These are phyloP conservation scores for Pleodorina starrii DNA, from an alignment of 139 green algal species.

Conservation along the genomic window DNA sequence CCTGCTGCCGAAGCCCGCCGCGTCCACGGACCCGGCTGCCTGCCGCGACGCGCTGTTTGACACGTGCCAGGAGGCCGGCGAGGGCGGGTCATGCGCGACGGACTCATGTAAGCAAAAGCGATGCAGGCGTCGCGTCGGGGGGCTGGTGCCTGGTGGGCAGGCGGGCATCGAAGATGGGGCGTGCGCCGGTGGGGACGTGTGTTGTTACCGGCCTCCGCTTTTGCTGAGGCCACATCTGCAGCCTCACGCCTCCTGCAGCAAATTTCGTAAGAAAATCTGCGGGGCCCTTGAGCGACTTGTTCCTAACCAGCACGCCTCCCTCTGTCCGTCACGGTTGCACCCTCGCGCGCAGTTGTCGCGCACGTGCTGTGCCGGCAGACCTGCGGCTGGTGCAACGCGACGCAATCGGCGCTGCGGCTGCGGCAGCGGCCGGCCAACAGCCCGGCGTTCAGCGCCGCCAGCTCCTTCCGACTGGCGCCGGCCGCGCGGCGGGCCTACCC, in stretches of 20 bases:
- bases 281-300: too few relatives aligned
- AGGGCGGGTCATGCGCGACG: background rate
- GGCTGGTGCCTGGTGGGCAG: too few relatives aligned
- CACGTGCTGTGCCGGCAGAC: slow-evolving; percentile 17
- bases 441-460: slow-evolving; percentile 4
- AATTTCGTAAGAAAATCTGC: too few relatives aligned
- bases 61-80: background rate
- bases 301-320: too few relatives aligned
- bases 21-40: background rate
- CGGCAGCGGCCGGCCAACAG: slow-evolving; percentile 8
- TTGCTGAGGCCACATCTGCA: too few relatives aligned
- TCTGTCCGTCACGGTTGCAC: too few relatives aligned
- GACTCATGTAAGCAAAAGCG: slow-evolving; percentile 20
- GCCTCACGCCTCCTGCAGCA: too few relatives aligned
- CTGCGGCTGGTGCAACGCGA: slow-evolving; percentile 27
- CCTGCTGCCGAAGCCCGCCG: background rate
- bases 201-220: too few relatives aligned
- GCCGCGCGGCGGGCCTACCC: slow-evolving; percentile 38
- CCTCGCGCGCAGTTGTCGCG: background rate
- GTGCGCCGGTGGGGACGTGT: too few relatives aligned
- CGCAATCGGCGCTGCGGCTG: slow-evolving; percentile 20
- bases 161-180: too few relatives aligned
- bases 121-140: too few relatives aligned
- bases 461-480: slow-evolving; percentile 20
- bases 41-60: background rate